These are phyloP conservation scores for Paraconiothyrium brasiliense DNA, from an alignment of 2,329 filamentous ascomycete species.

Conservation along the genomic window DNA sequence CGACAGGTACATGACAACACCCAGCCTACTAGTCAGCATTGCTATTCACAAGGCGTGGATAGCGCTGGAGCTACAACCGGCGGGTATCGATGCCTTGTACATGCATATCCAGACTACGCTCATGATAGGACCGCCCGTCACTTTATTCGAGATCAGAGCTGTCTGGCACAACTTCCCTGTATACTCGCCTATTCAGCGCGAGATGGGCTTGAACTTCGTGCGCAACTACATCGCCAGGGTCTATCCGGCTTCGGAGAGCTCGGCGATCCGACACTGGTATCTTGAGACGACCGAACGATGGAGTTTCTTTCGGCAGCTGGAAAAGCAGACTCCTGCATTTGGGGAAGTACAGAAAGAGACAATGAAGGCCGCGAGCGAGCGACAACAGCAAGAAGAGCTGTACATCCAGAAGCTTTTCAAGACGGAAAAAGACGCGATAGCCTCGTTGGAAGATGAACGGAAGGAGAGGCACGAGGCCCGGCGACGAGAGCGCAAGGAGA, in stretches of 20 bases:
- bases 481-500: conserved; percentile 4
- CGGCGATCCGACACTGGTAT: conserved; percentile 23
- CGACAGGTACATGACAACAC: conserved; percentile 17
- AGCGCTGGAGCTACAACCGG: conserved; percentile 27
- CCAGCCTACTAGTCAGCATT: conserved; percentile 21
- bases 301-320: conserved; percentile 21
- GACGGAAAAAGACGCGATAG: neutral
- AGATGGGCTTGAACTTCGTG: conserved; percentile 30
- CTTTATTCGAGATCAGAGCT: conserved; percentile 21
- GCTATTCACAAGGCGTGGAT: conserved; percentile 33
- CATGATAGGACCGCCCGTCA: conserved; percentile 22
- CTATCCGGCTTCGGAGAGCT: conserved; percentile 23
- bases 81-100: conserved; percentile 26
- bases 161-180: conserved; percentile 30
- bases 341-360: conserved; percentile 13
- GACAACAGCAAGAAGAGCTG: neutral
- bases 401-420: neutral
- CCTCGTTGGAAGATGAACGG: neutral
- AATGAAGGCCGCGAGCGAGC: conserved; percentile 5
- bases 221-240: conserved; percentile 14
- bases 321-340: conserved; percentile 22
- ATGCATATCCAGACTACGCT: conserved; percentile 28
- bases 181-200: conserved; percentile 20
- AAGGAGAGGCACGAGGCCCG: neutral
- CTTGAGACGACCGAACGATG: conserved; percentile 11